These are phyloP conservation scores for Rhazya stricta DNA, from an alignment of 257 asterid genomes.

Conservation along the genomic window DNA sequence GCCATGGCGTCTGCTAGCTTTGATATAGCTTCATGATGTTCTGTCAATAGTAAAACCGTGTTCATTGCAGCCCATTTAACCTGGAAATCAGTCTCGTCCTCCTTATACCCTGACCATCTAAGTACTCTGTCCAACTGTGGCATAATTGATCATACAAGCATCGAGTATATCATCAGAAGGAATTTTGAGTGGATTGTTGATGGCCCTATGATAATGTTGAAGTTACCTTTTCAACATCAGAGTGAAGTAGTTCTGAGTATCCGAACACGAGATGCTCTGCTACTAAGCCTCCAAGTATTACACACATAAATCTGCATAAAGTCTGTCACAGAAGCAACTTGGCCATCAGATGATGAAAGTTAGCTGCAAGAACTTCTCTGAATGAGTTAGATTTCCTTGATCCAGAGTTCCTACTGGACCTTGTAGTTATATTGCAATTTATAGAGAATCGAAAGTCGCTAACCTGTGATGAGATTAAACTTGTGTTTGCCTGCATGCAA, in stretches of 20 bases:
- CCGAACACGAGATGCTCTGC: slow-evolving; percentile 62
- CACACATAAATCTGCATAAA: slow-evolving; percentile 38
- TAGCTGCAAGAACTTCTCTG: neutral
- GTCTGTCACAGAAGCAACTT: slow-evolving; percentile 27
- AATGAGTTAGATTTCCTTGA: too few relatives aligned
- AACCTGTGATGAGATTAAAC: slow-evolving; percentile 8
- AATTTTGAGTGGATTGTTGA: neutral
- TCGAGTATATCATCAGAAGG: slow-evolving; percentile 8
- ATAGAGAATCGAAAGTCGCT: neutral
- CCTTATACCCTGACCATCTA: slow-evolving; percentile 35
- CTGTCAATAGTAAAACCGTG: slow-evolving; percentile 33
- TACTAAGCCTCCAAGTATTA: slow-evolving; percentile 58
- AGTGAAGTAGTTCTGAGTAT: slow-evolving; percentile 59
- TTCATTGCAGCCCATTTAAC: slow-evolving; percentile 40
- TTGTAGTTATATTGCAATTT: neutral
- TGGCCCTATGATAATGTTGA: neutral
- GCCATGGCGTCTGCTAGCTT: slow-evolving; percentile 60
- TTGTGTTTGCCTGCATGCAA: neutral
- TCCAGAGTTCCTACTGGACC: neutral
- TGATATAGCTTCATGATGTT: slow-evolving; percentile 36
- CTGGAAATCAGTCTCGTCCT: slow-evolving; percentile 31
- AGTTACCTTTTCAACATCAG: slow-evolving; percentile 62
- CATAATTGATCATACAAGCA: slow-evolving; percentile 6
- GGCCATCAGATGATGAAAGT: neutral
- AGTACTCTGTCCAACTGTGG: slow-evolving; percentile 50